Conservation (phyloP, 140 eudicot species). For the Senecio squalidus region DNA sequence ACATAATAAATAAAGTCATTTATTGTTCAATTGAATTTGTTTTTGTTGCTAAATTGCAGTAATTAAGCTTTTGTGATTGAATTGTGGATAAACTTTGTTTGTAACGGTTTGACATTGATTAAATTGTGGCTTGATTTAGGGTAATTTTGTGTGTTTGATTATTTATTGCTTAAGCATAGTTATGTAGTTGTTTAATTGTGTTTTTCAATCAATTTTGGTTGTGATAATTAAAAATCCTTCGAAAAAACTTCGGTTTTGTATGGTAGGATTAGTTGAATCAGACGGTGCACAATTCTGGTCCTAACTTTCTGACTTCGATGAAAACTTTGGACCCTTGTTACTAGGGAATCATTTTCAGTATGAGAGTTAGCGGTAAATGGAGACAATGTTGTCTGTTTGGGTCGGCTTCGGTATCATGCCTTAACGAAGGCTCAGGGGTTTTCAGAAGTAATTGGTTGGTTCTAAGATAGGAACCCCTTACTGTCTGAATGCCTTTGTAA, state of each 20-base stretch:
- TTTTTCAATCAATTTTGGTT: no score
- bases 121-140: neutral
- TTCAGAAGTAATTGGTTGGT: no score
- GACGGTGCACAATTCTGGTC: neutral
- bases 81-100: neutral
- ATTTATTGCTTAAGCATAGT: neutral
- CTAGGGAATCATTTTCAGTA: no score
- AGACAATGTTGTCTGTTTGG: neutral
- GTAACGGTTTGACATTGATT: slow-evolving; percentile 4
- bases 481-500: no score
- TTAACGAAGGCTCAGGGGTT: no score
- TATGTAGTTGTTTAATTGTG: neutral
- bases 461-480: no score
- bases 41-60: slow-evolving; percentile 13
- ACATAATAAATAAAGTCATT: slow-evolving; percentile 26
- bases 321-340: neutral
- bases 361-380: neutral
- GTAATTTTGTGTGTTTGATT: neutral
- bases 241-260: no score
- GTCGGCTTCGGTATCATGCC: no score
- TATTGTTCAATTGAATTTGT: slow-evolving; percentile 19
- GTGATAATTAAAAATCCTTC: no score
- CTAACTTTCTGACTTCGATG: neutral
- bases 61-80: neutral
- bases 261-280: neutral